Percentiles rank a stretch among this genome's conserved stretches.
These are phyloP conservation scores for Penicillium paradoxum DNA, from an alignment of 495 filamentous ascomycete genomes.

Conservation along the genomic window DNA sequence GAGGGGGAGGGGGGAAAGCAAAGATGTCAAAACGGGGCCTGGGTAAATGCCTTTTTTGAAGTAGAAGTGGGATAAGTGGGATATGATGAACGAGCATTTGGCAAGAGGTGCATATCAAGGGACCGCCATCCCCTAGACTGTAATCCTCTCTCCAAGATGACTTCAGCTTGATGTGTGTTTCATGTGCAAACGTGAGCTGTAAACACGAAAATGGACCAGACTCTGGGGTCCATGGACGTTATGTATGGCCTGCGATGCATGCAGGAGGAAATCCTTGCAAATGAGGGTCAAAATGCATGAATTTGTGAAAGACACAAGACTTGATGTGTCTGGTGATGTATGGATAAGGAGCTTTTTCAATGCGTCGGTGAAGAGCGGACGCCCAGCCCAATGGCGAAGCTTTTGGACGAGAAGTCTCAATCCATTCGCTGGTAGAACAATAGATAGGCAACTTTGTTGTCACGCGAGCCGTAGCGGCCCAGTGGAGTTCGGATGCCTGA, in stretches of 20 bases:
- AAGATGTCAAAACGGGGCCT: background rate
- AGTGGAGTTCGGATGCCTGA: slow-evolving; percentile 58
- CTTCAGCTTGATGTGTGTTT: background rate
- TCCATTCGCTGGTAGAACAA: slow-evolving; percentile 84
- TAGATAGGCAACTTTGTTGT: slow-evolving; percentile 95
- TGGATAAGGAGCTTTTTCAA: slow-evolving; percentile 9
- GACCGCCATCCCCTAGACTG: slow-evolving; percentile 4
- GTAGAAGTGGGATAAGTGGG: no score
- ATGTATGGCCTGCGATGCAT: slow-evolving; percentile 19
- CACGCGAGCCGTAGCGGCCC: slow-evolving; percentile 68
- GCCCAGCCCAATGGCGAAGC: slow-evolving; percentile 2
- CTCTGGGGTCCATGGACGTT: slow-evolving; percentile 4
- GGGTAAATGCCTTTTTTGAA: background rate
- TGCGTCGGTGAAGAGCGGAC: background rate
- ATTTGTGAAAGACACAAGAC: slow-evolving; percentile 2
- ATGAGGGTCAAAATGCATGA: slow-evolving; percentile 5
- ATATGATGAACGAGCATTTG: slow-evolving; percentile 5
- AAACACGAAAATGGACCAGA: background rate
- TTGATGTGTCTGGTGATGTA: slow-evolving; percentile 8
- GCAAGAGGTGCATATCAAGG: background rate
- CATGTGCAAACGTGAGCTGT: slow-evolving; percentile 5
- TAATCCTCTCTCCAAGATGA: background rate
- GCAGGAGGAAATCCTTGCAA: slow-evolving; percentile 1
- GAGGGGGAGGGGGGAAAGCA: background rate
- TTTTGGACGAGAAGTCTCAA: slow-evolving; percentile 15